Percentiles rank a stretch among this genome's conserved stretches.
These are phyloP conservation scores for Cercospora berteroae DNA, from an alignment of 2,329 filamentous ascomycete species.

Conservation along the genomic window DNA sequence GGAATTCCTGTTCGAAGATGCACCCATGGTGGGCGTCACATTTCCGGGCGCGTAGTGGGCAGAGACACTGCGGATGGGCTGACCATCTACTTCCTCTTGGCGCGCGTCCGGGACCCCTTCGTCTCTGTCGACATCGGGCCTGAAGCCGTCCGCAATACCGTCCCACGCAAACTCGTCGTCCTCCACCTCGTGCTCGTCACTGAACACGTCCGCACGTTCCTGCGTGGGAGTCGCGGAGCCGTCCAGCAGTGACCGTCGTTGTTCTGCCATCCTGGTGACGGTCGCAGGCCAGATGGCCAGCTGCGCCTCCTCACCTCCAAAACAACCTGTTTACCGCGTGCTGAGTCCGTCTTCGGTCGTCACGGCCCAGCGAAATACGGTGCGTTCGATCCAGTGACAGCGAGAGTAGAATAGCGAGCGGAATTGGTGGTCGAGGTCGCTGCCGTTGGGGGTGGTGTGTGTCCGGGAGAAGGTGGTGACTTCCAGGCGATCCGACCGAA, in stretches of 20 bases:
- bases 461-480: background rate
- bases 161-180: constrained; percentile 45
- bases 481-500: constrained; percentile 5
- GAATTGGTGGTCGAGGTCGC: constrained; percentile 1
- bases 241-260: constrained; percentile 31
- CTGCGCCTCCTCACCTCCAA: constrained; percentile 26
- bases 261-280: constrained; percentile 25
- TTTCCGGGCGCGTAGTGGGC: constrained; percentile 33
- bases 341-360: constrained; percentile 3
- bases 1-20: constrained; percentile 31
- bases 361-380: background rate
- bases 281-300: constrained; percentile 23
- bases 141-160: constrained; percentile 48
- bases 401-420: constrained; percentile 9
- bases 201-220: constrained; percentile 48
- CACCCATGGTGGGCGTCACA: constrained; percentile 16
- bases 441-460: background rate
- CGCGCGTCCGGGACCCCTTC: constrained; percentile 21
- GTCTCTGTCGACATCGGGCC: constrained; percentile 38
- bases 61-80: constrained; percentile 35
- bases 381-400: background rate
- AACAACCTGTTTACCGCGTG: constrained; percentile 8
- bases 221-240: constrained; percentile 31
- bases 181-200: constrained; percentile 48
- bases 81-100: constrained; percentile 27